Evolutionary conservation across 2,329 filamentous ascomycete species (phyloP), one percentile per base, ranked within the genome.

Genomic region (Stagonosporopsis chrysanthemi): DNA sequence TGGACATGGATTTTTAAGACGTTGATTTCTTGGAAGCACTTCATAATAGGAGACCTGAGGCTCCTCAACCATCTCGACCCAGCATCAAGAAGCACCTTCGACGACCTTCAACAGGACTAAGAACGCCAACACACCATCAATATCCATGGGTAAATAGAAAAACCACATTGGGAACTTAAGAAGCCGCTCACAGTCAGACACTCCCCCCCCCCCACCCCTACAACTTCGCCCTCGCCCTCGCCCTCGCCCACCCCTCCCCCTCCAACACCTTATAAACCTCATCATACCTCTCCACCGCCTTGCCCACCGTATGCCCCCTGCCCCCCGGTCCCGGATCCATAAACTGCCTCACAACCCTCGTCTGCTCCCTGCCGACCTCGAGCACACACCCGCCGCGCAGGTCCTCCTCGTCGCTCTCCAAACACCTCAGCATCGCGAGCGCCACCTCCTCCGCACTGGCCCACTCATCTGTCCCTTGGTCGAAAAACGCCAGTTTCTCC

Each of bases 401-500:
- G 28, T 78, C 75, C 4, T 80, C 73, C 42, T 84, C 81, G 59
- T 31, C 29, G 12, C 29, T 31, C 29, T 84, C 81, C 35, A 86
- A 73, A 54, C 84, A 80, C 36, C 79, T 77, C 53, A 86, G 59
- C 85, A 88, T 87, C 2, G 82, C 83, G 39, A 81, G 77, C 0
- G 84, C 85, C 0, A 88, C 85, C 63, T 87, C 83, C 63, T 87
- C 84, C 0, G 85, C 78, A n/a, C 81, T 83, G 14, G 86, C 84
- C 85, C 85, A 88, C 56, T 72, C 77, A 65, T 87, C 85, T 14
- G 72, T 69, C 8, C 65, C 70, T 28, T 79, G 74, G 35, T 82
- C 78, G 0, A 87, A 57, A 61, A 83, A 80, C 56, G 75, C 76
- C 64, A 86, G 48, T 68, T 88, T 88, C 70, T 88, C 85, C 0